Conservation (phyloP, 2,329 filamentous ascomycete species). For the Pseudonectria buxi region DNA sequence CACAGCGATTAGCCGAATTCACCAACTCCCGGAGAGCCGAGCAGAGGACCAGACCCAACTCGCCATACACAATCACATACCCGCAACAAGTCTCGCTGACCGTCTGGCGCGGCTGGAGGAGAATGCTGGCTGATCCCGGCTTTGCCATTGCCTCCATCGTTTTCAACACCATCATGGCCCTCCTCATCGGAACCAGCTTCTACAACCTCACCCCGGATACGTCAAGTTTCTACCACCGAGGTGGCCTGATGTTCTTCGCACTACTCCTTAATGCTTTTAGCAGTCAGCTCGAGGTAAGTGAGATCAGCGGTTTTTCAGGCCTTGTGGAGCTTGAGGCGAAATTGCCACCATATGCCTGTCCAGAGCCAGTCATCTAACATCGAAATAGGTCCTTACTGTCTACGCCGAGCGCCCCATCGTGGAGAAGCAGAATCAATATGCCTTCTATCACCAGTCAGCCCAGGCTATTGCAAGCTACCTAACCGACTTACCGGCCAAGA, state of each 20-base stretch:
- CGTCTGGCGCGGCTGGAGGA: conserved; percentile 30
- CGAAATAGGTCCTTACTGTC: conserved; percentile 10
- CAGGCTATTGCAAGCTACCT: conserved; percentile 14
- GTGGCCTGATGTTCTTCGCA: conserved; percentile 42
- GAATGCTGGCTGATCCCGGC: conserved; percentile 31
- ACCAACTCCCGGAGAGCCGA: conserved; percentile 6
- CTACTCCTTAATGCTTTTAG: conserved; percentile 42
- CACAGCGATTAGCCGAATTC: conserved; percentile 8
- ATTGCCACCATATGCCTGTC: not conserved
- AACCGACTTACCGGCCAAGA: conserved; percentile 14
- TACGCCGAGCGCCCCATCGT: conserved; percentile 24
- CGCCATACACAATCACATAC: conserved; percentile 41
- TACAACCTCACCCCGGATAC: conserved; percentile 37
- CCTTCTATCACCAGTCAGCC: conserved; percentile 24
- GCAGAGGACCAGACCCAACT: conserved; percentile 32
- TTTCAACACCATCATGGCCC: conserved; percentile 38
- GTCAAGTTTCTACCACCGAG: conserved; percentile 36
- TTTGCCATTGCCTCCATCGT: conserved; percentile 31
- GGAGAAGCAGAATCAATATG: conserved; percentile 28
- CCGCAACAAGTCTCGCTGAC: conserved; percentile 38
- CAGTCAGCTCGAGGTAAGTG: conserved; percentile 18
- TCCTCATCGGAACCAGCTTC: conserved; percentile 45
- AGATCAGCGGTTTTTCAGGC: no score
- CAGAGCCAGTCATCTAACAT: not conserved
- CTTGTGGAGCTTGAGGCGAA: no score